Percentiles rank a stretch among this genome's conserved stretches.
Evolutionary conservation across 2,329 filamentous ascomycete species (phyloP).

Genomic region (Helotiales sp.): DNA sequence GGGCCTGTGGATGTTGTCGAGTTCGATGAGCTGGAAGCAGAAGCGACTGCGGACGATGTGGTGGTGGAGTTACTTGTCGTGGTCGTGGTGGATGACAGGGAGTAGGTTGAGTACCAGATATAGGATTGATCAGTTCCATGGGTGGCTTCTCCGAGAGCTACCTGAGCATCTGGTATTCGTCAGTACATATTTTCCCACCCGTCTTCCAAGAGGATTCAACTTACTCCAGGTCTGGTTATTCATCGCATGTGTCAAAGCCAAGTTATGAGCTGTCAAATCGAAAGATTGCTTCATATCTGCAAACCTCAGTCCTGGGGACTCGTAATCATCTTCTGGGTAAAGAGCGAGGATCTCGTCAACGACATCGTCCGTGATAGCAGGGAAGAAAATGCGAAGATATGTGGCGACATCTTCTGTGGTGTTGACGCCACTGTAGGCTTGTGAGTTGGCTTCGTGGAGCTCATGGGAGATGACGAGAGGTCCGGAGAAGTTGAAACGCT

Average conservation of each 20-base stretch:
- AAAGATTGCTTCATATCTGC: conserved; percentile 39
- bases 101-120: conserved; percentile 37
- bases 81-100: conserved; percentile 22
- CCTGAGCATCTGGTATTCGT: too few species aligned
- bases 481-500: conserved; percentile 38
- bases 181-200: too few species aligned
- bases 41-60: conserved; percentile 3
- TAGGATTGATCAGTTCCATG: conserved; percentile 40
- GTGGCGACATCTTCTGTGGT: conserved; percentile 36
- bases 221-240: conserved; percentile 41
- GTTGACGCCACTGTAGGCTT: conserved; percentile 34
- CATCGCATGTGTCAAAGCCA: conserved; percentile 37
- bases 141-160: conserved; percentile 34
- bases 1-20: conserved; percentile 15
- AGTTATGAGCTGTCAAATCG: conserved; percentile 37
- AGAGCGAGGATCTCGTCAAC: conserved; percentile 33
- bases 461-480: conserved; percentile 39
- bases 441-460: conserved; percentile 37
- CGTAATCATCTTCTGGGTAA: conserved; percentile 37
- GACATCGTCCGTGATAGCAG: conserved; percentile 36
- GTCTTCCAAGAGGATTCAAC: too few species aligned
- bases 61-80: conserved; percentile 13
- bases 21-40: conserved; percentile 5
- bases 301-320: conserved; percentile 37
- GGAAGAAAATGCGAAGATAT: conserved; percentile 37